These are phyloP conservation scores for Scleroderma citrinum DNA, from an alignment of 768 basidiomycete genomes.

Conservation along the genomic window DNA sequence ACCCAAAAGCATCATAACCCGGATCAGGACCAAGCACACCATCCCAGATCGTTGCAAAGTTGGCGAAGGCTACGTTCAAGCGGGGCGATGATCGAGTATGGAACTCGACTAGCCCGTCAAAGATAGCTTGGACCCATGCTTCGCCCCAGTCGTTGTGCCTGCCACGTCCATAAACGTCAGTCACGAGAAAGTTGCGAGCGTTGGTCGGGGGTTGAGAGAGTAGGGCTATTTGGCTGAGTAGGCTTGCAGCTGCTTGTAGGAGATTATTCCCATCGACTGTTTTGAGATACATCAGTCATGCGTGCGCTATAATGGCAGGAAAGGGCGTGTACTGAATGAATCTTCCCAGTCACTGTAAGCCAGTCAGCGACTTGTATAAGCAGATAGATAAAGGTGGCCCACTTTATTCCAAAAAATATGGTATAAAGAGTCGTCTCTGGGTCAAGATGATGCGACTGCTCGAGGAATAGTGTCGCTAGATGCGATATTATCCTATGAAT, in stretches of 20 bases:
- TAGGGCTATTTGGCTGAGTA: slow-evolving; percentile 40
- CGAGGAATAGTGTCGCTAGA: slow-evolving; percentile 38
- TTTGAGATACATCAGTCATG: not conserved
- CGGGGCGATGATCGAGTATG: slow-evolving; percentile 20
- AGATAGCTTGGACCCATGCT: slow-evolving; percentile 42
- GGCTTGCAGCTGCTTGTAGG: slow-evolving; percentile 36
- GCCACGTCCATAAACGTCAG: slow-evolving; percentile 48
- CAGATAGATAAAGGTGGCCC: slow-evolving; percentile 7
- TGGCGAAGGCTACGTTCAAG: slow-evolving; percentile 40
- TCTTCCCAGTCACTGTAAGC: slow-evolving; percentile 38
- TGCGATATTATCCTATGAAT: too few species aligned
- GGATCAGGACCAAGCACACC: slow-evolving; percentile 40
- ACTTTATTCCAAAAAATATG: slow-evolving; percentile 54
- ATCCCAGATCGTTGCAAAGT: slow-evolving; percentile 46
- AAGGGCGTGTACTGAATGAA: slow-evolving; percentile 30
- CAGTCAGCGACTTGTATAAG: not conserved
- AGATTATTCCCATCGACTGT: slow-evolving; percentile 43
- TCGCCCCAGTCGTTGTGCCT: slow-evolving; percentile 35
- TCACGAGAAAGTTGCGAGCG: slow-evolving; percentile 43
- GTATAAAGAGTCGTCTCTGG: slow-evolving; percentile 45
- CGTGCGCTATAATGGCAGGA: not conserved
- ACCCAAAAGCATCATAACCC: slow-evolving; percentile 45
- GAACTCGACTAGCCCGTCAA: slow-evolving; percentile 34
- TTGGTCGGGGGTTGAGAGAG: slow-evolving; percentile 47
- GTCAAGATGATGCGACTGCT: slow-evolving; percentile 39